Evolutionary conservation across 306 rosid genomes (phyloP), one percentile per base, ranked within the genome.

Genomic region (Dalbergia cochinchinensis): DNA sequence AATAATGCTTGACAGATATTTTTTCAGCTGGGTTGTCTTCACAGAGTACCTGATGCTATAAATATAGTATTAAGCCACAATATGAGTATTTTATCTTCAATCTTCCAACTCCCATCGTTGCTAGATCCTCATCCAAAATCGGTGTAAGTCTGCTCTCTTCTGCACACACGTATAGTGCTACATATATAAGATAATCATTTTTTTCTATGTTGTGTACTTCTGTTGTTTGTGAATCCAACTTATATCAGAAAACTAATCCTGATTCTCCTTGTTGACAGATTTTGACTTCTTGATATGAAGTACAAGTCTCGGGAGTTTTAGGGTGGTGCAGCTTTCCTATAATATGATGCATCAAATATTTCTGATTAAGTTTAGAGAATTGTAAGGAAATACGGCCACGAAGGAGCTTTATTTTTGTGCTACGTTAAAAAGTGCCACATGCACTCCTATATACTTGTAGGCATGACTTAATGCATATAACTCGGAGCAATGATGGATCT

Each of bases 81-180:
- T 50, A 22, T 19, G 16, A 69, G 47, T 33, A 12, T 42, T 44
- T 73, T 80, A 15, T 44, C 71, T 71, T 77, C 72, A 62, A 53
- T 60, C 76, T 65, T 72, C 72, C 16, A n/a, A 19, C 71, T 79
- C 59, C 64, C 47, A 68, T 63, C 4, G 74, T 60, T 71, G 80
- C 41, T 37, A 48, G 84, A 70, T 83, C 86, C 60, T 82, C 78
- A 60, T 64, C 63, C 50, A 64, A 76, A 79, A 71, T 69, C 69
- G 31, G 59, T 70, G 83, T 62, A 73, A 83, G 85, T 51, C 45
- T 65, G 33, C 68, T 26, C 31, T 35, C 71, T 22, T 48, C 47
- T 20, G 20, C 48, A 62, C 35, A 45, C 54, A 15, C 65, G 58
- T 37, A 31, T 53, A 18, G 72, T 67, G 45, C 71, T 44, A 22